phyloP scores from a whole-genome alignment of 495 filamentous ascomycete genomes.

The Aspergillus baeticus region DNA sequence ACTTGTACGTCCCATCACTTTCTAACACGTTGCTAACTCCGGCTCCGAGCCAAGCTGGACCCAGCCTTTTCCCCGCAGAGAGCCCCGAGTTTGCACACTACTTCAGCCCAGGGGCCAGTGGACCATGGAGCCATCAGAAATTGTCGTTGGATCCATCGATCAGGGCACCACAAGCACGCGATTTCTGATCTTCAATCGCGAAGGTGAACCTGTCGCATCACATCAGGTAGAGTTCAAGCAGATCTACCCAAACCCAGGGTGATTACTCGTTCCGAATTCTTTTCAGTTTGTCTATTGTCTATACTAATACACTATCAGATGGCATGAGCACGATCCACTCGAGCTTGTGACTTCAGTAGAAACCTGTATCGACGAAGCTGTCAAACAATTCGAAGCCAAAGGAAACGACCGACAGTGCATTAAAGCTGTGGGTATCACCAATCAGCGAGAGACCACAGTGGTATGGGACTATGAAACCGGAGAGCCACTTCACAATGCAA shows the following conservation, averaged over 20 bases:
- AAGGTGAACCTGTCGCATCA: constrained; percentile 75
- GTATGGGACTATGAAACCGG: constrained; percentile 89
- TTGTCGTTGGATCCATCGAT: constrained; percentile 74
- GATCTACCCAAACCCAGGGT: constrained; percentile 88
- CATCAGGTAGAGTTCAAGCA: constrained; percentile 93
- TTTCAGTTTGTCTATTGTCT: neutral
- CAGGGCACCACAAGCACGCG: constrained; percentile 92
- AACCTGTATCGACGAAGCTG: constrained; percentile 77
- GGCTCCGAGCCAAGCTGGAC: neutral
- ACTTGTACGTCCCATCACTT: neutral
- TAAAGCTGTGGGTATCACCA: constrained; percentile 86
- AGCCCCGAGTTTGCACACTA: neutral
- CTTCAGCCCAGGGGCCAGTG: neutral
- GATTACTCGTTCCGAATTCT: constrained; percentile 26
- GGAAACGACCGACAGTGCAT: constrained; percentile 69
- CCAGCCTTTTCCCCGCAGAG: neutral
- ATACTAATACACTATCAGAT: constrained; percentile 49
- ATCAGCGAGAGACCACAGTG: constrained; percentile 92
- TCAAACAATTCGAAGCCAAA: constrained; percentile 61
- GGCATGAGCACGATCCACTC: constrained; percentile 89
- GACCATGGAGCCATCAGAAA: constrained; percentile 29
- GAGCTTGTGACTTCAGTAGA: constrained; percentile 79
- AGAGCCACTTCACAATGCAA: constrained; percentile 81
- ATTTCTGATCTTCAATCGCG: constrained; percentile 84
- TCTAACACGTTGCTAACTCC: neutral